A percentile compares a stretch with the other conserved stretches of the same genome.
phyloP scores from a whole-genome alignment of 805 yeast species.

The Komagataella ulmi region DNA sequence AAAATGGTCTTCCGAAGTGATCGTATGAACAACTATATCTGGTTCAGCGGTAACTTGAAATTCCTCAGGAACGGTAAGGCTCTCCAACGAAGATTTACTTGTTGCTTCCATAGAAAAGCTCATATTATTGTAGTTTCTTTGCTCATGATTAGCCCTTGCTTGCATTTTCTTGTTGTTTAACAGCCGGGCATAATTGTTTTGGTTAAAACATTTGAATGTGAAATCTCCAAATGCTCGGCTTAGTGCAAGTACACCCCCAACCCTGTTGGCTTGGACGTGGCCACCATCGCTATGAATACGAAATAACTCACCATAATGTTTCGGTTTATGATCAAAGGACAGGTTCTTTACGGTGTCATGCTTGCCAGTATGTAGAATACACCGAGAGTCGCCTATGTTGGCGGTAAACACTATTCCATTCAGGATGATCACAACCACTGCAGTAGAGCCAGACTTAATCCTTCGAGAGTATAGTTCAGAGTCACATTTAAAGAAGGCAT shows the following conservation, averaged over 20 bases:
- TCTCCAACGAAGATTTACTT: constrained; percentile 10
- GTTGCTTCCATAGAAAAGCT: neutral
- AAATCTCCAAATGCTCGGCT: constrained; percentile 61
- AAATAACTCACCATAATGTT: constrained; percentile 42
- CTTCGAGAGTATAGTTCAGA: constrained; percentile 24
- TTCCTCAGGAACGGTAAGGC: constrained; percentile 44
- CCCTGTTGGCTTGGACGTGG: constrained; percentile 45
- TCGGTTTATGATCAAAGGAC: constrained; percentile 57
- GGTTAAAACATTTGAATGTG: constrained; percentile 26
- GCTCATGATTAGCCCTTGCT: neutral
- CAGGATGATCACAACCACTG: constrained; percentile 29
- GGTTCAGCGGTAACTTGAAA: constrained; percentile 75
- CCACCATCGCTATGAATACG: constrained; percentile 48
- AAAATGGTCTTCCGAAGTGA: constrained; percentile 42
- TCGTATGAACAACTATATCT: constrained; percentile 47
- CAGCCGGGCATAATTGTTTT: constrained; percentile 11
- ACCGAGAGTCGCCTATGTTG: constrained; percentile 69
- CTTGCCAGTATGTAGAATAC: constrained; percentile 33
- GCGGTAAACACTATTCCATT: constrained; percentile 38
- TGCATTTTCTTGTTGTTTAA: constrained; percentile 2
- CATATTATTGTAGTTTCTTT: constrained; percentile 17
- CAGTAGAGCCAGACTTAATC: constrained; percentile 38
- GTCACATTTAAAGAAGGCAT: constrained; percentile 32
- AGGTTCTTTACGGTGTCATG: constrained; percentile 42
- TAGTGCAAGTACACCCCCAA: constrained; percentile 43